Evolutionary conservation across 2,329 filamentous ascomycete genomes (phyloP).

Genomic region (Penicillium vulpinum): DNA sequence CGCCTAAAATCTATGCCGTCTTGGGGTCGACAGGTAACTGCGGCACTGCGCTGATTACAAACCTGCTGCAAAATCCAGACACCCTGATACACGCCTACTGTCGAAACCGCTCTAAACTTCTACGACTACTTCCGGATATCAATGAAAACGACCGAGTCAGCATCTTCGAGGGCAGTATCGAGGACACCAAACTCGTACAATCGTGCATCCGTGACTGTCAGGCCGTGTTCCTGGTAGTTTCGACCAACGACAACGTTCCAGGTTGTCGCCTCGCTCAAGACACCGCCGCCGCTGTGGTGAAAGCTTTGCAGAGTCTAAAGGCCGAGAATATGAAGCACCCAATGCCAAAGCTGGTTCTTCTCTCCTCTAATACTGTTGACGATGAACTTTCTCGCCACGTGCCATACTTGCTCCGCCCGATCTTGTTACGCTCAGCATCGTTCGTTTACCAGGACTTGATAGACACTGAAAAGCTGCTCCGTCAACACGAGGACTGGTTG

Average conservation of each 20-base stretch:
- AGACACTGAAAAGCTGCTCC: conserved; percentile 19
- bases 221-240: conserved; percentile 45
- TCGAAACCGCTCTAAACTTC: conserved; percentile 46
- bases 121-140: conserved; percentile 35
- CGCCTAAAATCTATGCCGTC: conserved; percentile 37
- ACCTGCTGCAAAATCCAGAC: conserved; percentile 37
- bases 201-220: conserved; percentile 37
- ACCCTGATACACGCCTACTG: conserved; percentile 47
- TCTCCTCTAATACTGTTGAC: conserved; percentile 48
- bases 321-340: neutral
- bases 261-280: conserved; percentile 43
- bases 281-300: conserved; percentile 37
- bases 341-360: conserved; percentile 46
- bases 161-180: conserved; percentile 47
- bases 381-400: conserved; percentile 34
- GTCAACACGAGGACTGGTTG: conserved; percentile 23
- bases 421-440: conserved; percentile 18
- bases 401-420: conserved; percentile 11
- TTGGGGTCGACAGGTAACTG: conserved; percentile 49
- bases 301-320: conserved; percentile 35
- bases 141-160: conserved; percentile 34
- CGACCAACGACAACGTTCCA: conserved; percentile 49
- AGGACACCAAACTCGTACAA: conserved; percentile 41
- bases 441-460: conserved; percentile 23
- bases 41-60: conserved; percentile 45